Conservation (phyloP, 495 filamentous ascomycete genomes). For the Saxophila tyrrhenica region DNA sequence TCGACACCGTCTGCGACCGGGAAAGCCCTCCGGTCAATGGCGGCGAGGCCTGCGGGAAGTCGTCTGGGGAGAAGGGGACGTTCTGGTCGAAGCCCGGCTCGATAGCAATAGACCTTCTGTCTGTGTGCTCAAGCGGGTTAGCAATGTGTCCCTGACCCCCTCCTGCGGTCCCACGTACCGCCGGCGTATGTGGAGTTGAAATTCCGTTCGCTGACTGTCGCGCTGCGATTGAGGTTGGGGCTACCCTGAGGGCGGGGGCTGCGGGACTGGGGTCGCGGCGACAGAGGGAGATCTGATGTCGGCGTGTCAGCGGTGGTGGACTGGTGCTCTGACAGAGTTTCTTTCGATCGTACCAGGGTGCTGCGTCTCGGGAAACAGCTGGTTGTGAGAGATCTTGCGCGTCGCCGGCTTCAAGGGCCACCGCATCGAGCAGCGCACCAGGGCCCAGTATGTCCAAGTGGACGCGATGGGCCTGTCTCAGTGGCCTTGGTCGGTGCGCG, state of each 20-base stretch:
- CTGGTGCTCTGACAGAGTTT: neutral
- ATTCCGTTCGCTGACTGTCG: conserved; percentile 11
- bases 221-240: neutral
- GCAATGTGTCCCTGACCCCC: neutral
- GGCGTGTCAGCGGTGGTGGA: neutral
- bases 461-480: no score
- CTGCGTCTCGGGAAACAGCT: conserved; percentile 7
- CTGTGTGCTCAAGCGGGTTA: neutral
- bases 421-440: no score
- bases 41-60: conserved; percentile 1
- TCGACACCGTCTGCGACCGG: conserved; percentile 14
- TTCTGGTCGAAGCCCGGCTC: conserved; percentile 4
- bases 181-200: conserved; percentile 3
- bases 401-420: no score
- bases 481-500: no score
- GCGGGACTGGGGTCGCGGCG: conserved; percentile 1
- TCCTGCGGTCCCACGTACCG: neutral
- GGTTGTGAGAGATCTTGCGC: conserved; percentile 5
- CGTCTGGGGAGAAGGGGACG: conserved; percentile 1
- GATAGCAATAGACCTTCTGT: conserved; percentile 15
- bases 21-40: conserved; percentile 6
- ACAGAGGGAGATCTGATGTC: conserved; percentile 8
- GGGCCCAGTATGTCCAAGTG: no score
- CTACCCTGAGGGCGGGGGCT: neutral
- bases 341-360: conserved; percentile 10